Conservation (phyloP, 1,139 yeast genomes). For the Keqinozyma sinolaborantium region DNA sequence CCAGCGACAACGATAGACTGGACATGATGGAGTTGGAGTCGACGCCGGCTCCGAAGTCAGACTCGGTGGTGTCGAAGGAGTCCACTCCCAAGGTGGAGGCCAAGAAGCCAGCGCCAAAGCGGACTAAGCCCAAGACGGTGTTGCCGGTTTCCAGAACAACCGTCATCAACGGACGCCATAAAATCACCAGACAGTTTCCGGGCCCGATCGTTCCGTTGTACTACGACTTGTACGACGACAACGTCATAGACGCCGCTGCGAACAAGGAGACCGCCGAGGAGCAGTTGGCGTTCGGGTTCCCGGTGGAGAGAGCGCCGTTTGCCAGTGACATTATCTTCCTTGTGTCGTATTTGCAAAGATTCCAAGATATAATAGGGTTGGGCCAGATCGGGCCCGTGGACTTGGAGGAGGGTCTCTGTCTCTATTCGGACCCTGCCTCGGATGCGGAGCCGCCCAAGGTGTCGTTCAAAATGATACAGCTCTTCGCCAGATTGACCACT, state of each 20-base stretch:
- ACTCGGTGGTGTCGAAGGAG: neutral
- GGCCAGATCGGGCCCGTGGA: slow-evolving; percentile 43
- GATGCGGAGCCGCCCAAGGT: slow-evolving; percentile 14
- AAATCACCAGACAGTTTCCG: slow-evolving; percentile 33
- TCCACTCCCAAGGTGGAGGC: slow-evolving; percentile 2
- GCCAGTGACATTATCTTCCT: slow-evolving; percentile 45
- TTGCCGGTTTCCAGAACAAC: slow-evolving; percentile 26
- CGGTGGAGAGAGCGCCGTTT: slow-evolving; percentile 26
- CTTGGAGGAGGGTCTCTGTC: slow-evolving; percentile 46
- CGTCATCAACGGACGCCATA: slow-evolving; percentile 24
- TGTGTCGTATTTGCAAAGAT: slow-evolving; percentile 42
- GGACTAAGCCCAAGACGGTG: slow-evolving; percentile 2
- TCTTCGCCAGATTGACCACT: slow-evolving; percentile 33
- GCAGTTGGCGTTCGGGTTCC: slow-evolving; percentile 28
- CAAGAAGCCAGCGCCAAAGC: slow-evolving; percentile 2
- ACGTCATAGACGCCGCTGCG: slow-evolving; percentile 16
- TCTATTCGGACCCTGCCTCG: slow-evolving; percentile 12
- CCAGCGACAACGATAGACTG: neutral
- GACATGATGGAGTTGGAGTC: neutral
- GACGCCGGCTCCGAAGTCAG: neutral
- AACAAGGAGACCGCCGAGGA: slow-evolving; percentile 18
- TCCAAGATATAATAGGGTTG: slow-evolving; percentile 26
- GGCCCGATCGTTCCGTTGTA: slow-evolving; percentile 37
- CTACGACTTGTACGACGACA: slow-evolving; percentile 40
- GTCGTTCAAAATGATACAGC: slow-evolving; percentile 29